Evolutionary conservation across 257 asterid species (phyloP).

Genomic region (Solanum corneliomulleri): DNA sequence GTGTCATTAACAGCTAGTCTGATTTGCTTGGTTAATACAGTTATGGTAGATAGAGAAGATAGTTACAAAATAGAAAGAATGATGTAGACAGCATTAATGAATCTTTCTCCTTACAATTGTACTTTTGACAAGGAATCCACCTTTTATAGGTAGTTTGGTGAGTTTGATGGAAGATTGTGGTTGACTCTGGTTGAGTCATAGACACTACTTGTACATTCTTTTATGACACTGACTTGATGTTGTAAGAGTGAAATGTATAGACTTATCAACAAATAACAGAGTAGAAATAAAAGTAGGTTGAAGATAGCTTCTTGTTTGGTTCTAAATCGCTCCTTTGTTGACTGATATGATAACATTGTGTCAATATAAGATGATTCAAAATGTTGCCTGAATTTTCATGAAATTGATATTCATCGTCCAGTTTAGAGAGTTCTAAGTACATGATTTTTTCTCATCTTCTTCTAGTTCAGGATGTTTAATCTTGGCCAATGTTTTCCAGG

Average conservation of each 20-base stretch:
- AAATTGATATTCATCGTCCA: not conserved
- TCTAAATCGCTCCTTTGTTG: not conserved
- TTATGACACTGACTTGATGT: not conserved
- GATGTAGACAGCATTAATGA: not conserved
- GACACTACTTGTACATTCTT: not conserved
- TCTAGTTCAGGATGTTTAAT: not conserved
- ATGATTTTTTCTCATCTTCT: not conserved
- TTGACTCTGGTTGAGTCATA: not conserved
- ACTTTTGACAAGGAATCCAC: not conserved
- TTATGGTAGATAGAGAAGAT: not conserved
- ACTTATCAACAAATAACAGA: not conserved
- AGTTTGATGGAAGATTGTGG: not conserved
- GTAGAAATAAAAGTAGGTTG: not conserved
- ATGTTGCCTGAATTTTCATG: not conserved
- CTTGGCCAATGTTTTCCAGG: conserved; percentile 5
- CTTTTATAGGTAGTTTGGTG: not conserved
- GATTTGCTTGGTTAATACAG: not conserved
- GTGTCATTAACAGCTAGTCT: not conserved
- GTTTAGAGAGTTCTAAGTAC: not conserved
- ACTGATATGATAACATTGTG: not conserved
- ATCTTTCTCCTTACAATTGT: not conserved
- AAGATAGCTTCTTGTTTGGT: not conserved
- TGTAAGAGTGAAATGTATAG: not conserved
- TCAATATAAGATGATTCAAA: not conserved
- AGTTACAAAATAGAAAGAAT: not conserved